Conservation (phyloP, 345 rosid species). For the Aurinia saxatilis region DNA sequence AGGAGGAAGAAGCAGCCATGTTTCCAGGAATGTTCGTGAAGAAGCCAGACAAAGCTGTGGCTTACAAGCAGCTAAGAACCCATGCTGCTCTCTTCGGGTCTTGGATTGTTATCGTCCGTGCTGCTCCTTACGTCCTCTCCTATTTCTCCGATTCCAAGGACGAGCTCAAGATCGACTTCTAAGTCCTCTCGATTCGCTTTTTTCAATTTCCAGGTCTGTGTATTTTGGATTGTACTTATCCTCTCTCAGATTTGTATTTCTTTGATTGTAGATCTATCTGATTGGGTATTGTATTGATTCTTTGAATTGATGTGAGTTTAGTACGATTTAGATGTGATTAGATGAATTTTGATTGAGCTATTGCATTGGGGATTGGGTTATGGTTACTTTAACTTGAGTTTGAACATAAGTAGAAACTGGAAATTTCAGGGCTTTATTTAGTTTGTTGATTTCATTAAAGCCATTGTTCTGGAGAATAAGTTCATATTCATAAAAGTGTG, state of each 20-base stretch:
- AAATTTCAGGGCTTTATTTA: neutral
- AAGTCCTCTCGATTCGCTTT: constrained; percentile 6
- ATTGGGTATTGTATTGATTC: neutral
- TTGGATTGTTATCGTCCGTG: constrained; percentile 62
- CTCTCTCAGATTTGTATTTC: neutral
- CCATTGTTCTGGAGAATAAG: neutral
- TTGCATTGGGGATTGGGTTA: neutral
- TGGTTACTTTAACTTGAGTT: neutral
- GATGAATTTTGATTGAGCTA: neutral
- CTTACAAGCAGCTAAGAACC: constrained; percentile 66
- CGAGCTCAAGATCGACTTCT: constrained; percentile 77
- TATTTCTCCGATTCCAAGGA: constrained; percentile 55
- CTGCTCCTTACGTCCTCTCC: constrained; percentile 63
- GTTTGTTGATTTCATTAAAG: neutral
- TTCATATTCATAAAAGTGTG: neutral
- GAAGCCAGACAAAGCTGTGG: constrained; percentile 80
- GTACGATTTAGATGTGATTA: neutral
- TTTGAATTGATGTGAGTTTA: neutral
- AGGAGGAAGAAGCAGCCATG: constrained; percentile 33
- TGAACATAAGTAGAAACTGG: neutral
- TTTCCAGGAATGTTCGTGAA: constrained; percentile 86
- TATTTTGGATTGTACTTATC: neutral
- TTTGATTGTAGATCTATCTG: neutral
- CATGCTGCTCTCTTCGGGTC: constrained; percentile 61
- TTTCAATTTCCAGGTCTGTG: neutral